Percentiles rank a stretch among this genome's conserved stretches.
phyloP scores from a whole-genome alignment of 306 rosid genomes.

The Gastrolobium villosum region DNA sequence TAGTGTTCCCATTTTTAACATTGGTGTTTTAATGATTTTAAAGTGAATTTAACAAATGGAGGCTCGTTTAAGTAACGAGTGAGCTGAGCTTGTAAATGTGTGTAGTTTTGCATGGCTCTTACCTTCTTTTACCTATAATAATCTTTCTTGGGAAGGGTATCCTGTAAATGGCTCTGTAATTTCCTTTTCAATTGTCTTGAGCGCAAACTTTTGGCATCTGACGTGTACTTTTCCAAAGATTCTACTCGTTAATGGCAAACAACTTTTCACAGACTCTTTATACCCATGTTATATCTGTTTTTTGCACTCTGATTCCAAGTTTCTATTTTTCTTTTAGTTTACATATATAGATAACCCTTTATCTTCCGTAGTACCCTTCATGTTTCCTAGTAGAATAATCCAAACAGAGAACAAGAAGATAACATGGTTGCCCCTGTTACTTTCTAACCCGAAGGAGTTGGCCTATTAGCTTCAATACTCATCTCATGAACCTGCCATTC shows the following conservation, averaged over 20 bases:
- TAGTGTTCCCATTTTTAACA: conserved; percentile 15
- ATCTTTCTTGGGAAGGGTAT: conserved; percentile 50
- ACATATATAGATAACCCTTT: neutral
- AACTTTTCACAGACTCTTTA: conserved; percentile 40
- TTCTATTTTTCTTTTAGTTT: conserved; percentile 34
- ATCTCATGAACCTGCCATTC: too few relatives aligned
- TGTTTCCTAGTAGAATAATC: too few relatives aligned
- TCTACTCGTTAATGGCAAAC: conserved; percentile 35
- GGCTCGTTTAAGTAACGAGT: conserved; percentile 41
- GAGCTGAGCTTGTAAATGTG: conserved; percentile 4
- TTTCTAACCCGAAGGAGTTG: too few relatives aligned
- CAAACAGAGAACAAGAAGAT: too few relatives aligned
- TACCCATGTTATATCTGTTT: conserved; percentile 15
- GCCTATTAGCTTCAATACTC: too few relatives aligned
- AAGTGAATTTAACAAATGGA: conserved; percentile 53
- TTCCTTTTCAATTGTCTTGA: conserved; percentile 51
- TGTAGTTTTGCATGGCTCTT: neutral
- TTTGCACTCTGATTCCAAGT: conserved; percentile 45
- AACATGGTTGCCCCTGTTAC: too few relatives aligned
- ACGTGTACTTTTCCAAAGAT: conserved; percentile 44
- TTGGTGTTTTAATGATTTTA: conserved; percentile 41
- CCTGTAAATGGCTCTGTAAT: conserved; percentile 44
- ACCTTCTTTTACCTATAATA: conserved; percentile 39
- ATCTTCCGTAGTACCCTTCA: too few relatives aligned
- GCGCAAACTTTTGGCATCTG: conserved; percentile 50